A percentile compares a stretch with the other conserved stretches of the same genome.
These are phyloP conservation scores for Beta corolliflora DNA, from an alignment of 179 eudicot species.

Conservation along the genomic window DNA sequence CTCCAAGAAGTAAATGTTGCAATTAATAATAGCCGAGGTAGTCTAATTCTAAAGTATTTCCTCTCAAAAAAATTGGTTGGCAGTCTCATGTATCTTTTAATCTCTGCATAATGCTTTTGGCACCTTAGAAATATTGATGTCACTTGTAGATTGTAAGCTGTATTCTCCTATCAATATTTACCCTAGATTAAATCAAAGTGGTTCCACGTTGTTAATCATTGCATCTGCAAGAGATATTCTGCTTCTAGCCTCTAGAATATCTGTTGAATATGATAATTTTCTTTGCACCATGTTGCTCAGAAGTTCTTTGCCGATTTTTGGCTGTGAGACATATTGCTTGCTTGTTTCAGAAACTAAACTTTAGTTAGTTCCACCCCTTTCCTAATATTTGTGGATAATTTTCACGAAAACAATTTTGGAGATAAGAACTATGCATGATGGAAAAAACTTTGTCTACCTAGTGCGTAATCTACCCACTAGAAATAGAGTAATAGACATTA, in stretches of 20 bases:
- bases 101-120: not conserved
- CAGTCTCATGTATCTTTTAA: not conserved
- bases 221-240: not conserved
- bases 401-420: not conserved
- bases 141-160: not conserved
- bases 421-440: not conserved
- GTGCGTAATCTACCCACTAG: too few species aligned
- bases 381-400: too few species aligned
- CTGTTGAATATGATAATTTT: not conserved
- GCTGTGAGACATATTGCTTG: not conserved
- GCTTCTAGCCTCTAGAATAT: not conserved
- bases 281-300: not conserved
- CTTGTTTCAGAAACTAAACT: not conserved
- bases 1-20: too few species aligned
- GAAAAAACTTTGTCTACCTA: too few species aligned
- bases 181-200: not conserved
- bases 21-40: too few species aligned
- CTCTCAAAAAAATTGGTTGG: not conserved
- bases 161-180: not conserved
- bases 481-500: too few species aligned
- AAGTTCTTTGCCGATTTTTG: not conserved
- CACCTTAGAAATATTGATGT: not conserved
- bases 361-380: not conserved
- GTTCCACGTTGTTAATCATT: not conserved
- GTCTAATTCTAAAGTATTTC: not conserved